Conservation (phyloP, 2,329 filamentous ascomycete genomes). For the Microdochium paspali region DNA sequence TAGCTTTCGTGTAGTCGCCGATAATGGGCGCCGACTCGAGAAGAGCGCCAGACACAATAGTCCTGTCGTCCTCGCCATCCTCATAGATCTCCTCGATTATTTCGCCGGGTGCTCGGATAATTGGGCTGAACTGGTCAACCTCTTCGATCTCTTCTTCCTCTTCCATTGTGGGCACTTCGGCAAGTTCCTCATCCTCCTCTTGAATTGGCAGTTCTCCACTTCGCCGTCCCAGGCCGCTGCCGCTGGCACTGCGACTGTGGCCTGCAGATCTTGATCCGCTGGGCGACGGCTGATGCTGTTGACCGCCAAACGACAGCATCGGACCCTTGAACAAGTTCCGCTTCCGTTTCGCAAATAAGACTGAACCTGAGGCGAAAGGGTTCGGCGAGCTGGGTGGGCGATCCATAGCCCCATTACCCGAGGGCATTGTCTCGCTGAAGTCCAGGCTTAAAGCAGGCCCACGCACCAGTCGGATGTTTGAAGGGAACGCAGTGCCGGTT, state of each 20-base stretch:
- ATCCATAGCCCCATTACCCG: conserved; percentile 12
- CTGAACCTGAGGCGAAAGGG: conserved; percentile 41
- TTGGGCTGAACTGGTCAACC: conserved; percentile 23
- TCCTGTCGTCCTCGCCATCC: conserved; percentile 5
- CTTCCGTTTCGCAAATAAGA: conserved; percentile 76
- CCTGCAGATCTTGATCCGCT: conserved; percentile 20
- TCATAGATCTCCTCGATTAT: conserved; percentile 23
- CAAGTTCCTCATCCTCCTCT: conserved; percentile 50
- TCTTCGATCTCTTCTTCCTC: conserved; percentile 19
- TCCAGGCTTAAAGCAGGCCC: conserved; percentile 41
- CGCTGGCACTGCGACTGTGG: conserved; percentile 49
- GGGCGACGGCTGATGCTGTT: conserved; percentile 13
- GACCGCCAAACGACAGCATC: conserved; percentile 43
- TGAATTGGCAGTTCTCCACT: conserved; percentile 70
- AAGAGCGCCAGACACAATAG: not conserved
- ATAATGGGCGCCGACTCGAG: not conserved
- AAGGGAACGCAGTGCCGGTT: conserved; percentile 65
- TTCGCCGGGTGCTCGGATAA: conserved; percentile 17
- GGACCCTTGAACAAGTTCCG: conserved; percentile 77
- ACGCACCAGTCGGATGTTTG: conserved; percentile 75
- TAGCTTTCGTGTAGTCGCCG: not conserved
- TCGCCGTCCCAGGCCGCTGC: conserved; percentile 51
- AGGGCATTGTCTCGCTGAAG: conserved; percentile 51
- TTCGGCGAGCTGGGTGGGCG: conserved; percentile 41
- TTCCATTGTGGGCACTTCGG: conserved; percentile 14